Base-by-base conservation (phyloP, 2,329 filamentous ascomycete genomes). In the Cytospora chrysosperma region DNA sequence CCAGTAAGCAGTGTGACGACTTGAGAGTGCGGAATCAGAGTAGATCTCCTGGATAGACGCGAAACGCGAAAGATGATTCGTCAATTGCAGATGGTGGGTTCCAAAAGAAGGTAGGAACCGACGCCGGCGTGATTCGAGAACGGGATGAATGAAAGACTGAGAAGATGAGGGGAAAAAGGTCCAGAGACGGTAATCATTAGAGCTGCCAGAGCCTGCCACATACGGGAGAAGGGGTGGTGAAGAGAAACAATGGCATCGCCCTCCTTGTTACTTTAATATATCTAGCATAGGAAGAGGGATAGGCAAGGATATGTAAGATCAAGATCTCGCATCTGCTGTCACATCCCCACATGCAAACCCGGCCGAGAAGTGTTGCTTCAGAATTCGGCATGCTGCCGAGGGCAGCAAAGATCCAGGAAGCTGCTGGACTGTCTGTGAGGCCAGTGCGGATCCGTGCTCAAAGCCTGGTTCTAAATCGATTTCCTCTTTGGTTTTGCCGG, bases 171-270 rank as follows among this genome's bases (percentile, higher is more conserved):
- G 65, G 65, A 68, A 56, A 59, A 60, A 66, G 50, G 57, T 61
- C 59, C 59, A 52, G 60, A 62, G 67, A 54, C 67, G 67, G 68
- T 68, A 71, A 72, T 72, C 72, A 69, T 70, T 67, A 72, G 75
- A 79, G 77, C 80, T 82, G 75, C 79, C 79, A 76, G 81, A 82
- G 80, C 77, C 79, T 75, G 77, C 77, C 73, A 74, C 74, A 69
- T 70, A 63, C 65, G 54, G 56, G 56, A 62, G 62, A 63, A 67
- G 65, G 50, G 61, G 54, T 32, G 62, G 17, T 37, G 27, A 49
- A 27, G n/a, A 34, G 47, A 53, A 55, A 47, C 47, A 64, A 49
- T 54, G 58, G 62, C 61, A 56, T 37, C 58, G 60, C 17, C 28
- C 51, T 28, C 27, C 43, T 26, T 47, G n/a, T n/a, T 24, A 21